A percentile compares a stretch with the other conserved stretches of the same genome.
Conservation (phyloP, 2,329 filamentous ascomycete species). For the Aspergillus viridinutans region DNA sequence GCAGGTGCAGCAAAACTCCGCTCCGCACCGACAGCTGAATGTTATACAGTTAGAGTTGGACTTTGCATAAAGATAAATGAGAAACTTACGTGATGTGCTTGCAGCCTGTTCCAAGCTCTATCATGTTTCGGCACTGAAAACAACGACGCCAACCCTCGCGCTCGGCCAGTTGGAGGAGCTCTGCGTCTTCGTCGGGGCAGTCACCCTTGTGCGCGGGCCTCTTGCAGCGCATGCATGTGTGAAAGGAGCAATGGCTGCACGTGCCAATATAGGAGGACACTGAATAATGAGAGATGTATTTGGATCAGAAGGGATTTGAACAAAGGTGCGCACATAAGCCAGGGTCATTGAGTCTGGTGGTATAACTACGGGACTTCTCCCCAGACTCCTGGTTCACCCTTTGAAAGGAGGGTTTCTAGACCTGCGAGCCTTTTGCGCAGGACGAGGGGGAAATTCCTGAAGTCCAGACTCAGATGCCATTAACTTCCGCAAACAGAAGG, state of each 20-base stretch:
- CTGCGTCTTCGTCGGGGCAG: conserved; percentile 24
- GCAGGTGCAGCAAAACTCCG: conserved; percentile 32
- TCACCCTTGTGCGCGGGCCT: conserved; percentile 12
- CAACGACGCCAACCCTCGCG: too few species aligned
- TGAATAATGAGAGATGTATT: conserved; percentile 18
- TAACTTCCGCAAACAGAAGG: too few species aligned
- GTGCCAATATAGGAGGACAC: conserved; percentile 13
- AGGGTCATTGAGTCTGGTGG: too few species aligned
- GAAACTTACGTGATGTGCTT: conserved; percentile 32
- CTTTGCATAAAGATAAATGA: background rate
- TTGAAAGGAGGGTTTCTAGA: too few species aligned
- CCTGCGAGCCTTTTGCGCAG: too few species aligned
- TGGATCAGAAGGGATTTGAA: conserved; percentile 15
- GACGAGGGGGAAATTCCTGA: too few species aligned
- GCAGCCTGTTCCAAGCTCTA: conserved; percentile 27
- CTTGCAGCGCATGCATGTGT: conserved; percentile 25
- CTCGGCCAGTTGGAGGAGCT: conserved; percentile 56
- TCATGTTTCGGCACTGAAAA: too few species aligned
- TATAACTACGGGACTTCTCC: conserved; percentile 22
- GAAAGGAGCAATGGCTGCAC: conserved; percentile 16
- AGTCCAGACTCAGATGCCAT: too few species aligned
- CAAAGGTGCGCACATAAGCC: too few species aligned
- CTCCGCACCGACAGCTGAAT: conserved; percentile 23
- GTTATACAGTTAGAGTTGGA: background rate
- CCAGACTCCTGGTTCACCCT: conserved; percentile 5